Evolutionary conservation across 2,329 filamentous ascomycete species (phyloP), one percentile per base, ranked within the genome.

Genomic region (Sphaerulina musiva): DNA sequence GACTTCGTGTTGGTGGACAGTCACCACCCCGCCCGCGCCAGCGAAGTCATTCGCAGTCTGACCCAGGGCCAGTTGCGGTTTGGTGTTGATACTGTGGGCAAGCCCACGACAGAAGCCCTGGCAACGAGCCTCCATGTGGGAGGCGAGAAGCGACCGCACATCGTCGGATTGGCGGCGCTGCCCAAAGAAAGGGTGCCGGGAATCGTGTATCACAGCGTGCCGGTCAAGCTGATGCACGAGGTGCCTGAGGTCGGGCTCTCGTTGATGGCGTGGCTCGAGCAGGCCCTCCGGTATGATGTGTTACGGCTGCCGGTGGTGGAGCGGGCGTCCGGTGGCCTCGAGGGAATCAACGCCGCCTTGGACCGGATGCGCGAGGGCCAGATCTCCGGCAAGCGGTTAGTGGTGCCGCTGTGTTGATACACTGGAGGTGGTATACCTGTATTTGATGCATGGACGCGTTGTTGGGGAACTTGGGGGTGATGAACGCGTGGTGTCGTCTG

Each of bases 201-300:
- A 0, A 71, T 81, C 0, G 67, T 73, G 6, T 77, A 82, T 53
- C 85, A 88, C 60, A 80, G 74, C 0, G 83, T 89, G 0, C 86
- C 86, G 0, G 85, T 89, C 50, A 89, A 89, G 67, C 63, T 87
- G 2, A 89, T 87, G 61, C 86, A 89, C 62, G 80, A 84, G 51
- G 59, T 61, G 2, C 59, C 54, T 3, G 45, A 46, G 20, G 48
- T 61, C 9, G 59, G 59, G 0, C 31, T 43, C 29, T 48, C 54
- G 4, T 34, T 61, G 43, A 61, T 54, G 54, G 46, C 38, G 2
- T 61, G 59, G 59, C 43, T 61, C 9, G 59, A 61, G 34, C 36
- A 56, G 20, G 59, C 59, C 6, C 34, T 61, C 38, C 20, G 53
- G 36, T 41, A 47, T 12, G 45, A 41, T 10, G 42, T 36, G 9